phyloP scores from a whole-genome alignment of 202 grass and related monocot genomes.

The Hordeum pubiflorum region DNA sequence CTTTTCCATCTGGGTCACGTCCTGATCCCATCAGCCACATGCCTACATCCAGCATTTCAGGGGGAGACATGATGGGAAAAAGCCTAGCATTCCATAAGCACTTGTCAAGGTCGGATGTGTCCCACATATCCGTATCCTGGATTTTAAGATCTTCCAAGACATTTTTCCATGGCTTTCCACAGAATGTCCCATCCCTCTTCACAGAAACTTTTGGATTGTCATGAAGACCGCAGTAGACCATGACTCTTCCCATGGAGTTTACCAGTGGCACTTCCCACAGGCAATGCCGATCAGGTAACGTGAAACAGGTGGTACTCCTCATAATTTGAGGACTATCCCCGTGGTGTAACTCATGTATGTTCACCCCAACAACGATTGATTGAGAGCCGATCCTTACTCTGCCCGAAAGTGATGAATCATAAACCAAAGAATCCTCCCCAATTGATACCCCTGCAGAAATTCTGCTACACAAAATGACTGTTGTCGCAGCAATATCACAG shows the following conservation, averaged over 20 bases:
- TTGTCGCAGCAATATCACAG: slow-evolving; percentile 80
- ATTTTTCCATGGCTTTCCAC: slow-evolving; percentile 81
- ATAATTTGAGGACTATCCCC: slow-evolving; percentile 22
- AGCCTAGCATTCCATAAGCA: slow-evolving; percentile 92
- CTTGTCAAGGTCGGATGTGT: slow-evolving; percentile 35
- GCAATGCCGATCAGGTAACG: slow-evolving; percentile 78
- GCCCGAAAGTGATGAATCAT: slow-evolving; percentile 76
- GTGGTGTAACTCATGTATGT: slow-evolving; percentile 32
- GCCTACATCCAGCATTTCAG: slow-evolving; percentile 67
- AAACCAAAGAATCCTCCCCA: slow-evolving; percentile 84
- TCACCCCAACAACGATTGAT: slow-evolving; percentile 80
- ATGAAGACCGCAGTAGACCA: slow-evolving; percentile 73
- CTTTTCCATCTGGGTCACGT: slow-evolving; percentile 30
- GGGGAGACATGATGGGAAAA: slow-evolving; percentile 55
- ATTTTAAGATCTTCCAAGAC: slow-evolving; percentile 64
- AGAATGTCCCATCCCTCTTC: slow-evolving; percentile 65
- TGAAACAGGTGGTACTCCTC: slow-evolving; percentile 30
- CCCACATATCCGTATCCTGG: slow-evolving; percentile 72
- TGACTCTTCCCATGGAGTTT: slow-evolving; percentile 54
- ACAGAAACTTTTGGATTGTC: slow-evolving; percentile 79
- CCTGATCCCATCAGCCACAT: slow-evolving; percentile 75
- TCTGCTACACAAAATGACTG: slow-evolving; percentile 72
- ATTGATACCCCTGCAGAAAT: slow-evolving; percentile 65
- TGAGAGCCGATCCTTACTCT: slow-evolving; percentile 75
- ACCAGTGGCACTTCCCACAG: slow-evolving; percentile 91